These are phyloP conservation scores for Rhododendron ferrugineum DNA, from an alignment of 148 eudicot genomes.

Conservation along the genomic window DNA sequence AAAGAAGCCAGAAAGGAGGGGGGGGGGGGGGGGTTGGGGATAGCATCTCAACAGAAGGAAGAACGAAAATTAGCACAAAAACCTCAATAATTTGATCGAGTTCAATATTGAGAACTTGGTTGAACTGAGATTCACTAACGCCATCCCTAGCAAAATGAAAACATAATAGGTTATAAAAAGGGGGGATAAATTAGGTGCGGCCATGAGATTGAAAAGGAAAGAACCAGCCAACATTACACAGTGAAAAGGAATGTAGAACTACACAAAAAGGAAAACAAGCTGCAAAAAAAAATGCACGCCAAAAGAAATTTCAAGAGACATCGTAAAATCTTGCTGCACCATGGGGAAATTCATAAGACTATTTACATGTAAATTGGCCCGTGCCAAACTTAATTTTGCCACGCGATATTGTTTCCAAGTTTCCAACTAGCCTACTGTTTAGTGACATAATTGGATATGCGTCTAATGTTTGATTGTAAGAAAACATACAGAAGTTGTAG, in stretches of 20 bases:
- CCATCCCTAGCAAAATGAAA: conserved; percentile 55
- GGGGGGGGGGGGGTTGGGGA: neutral
- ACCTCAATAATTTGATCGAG: conserved; percentile 86
- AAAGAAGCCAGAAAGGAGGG: neutral
- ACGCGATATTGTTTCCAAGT: neutral
- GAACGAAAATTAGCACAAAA: neutral
- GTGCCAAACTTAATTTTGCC: neutral
- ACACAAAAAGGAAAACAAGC: neutral
- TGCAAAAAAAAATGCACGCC: neutral
- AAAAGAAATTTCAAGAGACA: neutral
- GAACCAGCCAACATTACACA: neutral
- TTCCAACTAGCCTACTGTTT: neutral
- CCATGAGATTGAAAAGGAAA: neutral
- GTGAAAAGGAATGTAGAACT: neutral
- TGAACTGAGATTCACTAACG: conserved; percentile 85
- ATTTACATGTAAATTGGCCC: neutral
- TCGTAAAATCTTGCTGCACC: neutral
- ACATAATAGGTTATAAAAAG: neutral
- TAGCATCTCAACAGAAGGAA: neutral
- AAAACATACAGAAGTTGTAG: neutral
- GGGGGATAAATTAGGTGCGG: too few relatives aligned
- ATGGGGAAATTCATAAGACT: neutral
- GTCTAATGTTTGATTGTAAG: neutral
- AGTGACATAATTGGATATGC: neutral
- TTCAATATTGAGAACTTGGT: conserved; percentile 85